A percentile compares a stretch with the other conserved stretches of the same genome.
Evolutionary conservation across 768 basidiomycete species (phyloP).

Genomic region (Psilocybe tampanensis): DNA sequence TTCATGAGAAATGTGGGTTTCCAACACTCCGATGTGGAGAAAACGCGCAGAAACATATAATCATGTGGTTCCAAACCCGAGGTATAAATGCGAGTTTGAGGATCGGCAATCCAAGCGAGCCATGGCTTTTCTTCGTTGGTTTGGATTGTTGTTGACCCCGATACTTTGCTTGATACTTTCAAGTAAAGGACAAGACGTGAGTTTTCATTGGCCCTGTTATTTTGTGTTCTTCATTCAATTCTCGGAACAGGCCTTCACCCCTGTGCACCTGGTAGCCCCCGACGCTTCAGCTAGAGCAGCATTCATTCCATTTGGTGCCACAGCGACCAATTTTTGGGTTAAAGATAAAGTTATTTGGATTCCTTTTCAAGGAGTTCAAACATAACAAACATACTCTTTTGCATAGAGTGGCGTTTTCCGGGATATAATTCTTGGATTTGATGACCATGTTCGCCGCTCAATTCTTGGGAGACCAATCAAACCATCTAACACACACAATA

Average conservation of each 20-base stretch:
- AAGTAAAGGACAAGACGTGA: conserved; percentile 10
- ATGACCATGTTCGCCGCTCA: conserved; percentile 35
- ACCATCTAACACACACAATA: not conserved
- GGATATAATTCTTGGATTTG: conserved; percentile 51
- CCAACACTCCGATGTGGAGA: not conserved
- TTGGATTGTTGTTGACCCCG: not conserved
- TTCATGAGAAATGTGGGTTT: conserved; percentile 2
- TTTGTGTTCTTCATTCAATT: not conserved
- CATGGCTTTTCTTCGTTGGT: conserved; percentile 4
- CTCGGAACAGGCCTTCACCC: conserved; percentile 27
- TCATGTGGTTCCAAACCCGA: conserved; percentile 8
- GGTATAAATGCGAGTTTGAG: not conserved
- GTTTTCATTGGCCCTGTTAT: not conserved
- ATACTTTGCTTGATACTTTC: not conserved
- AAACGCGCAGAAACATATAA: not conserved
- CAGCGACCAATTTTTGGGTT: conserved; percentile 46
- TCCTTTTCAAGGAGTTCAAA: not conserved
- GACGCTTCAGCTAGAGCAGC: conserved; percentile 43
- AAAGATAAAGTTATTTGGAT: conserved; percentile 40
- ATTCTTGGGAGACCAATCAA: not conserved
- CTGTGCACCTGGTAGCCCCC: conserved; percentile 34
- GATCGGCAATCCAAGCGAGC: not conserved
- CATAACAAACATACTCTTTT: not conserved
- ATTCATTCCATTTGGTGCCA: conserved; percentile 49
- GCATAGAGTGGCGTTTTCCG: conserved; percentile 37